Conservation (phyloP, 768 basidiomycete genomes). For the Tylopilus cervinicoccineus region DNA sequence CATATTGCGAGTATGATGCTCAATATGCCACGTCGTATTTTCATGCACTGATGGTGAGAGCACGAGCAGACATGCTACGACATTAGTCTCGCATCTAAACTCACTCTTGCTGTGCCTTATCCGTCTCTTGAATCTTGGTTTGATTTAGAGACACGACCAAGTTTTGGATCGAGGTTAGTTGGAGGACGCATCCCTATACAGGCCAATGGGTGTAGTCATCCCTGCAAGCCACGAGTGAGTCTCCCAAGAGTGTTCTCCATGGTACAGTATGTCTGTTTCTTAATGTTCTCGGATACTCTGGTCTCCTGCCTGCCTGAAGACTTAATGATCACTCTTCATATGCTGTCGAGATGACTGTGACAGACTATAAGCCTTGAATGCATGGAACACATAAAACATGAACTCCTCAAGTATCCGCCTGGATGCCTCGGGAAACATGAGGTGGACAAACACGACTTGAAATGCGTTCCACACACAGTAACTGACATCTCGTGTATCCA, state of each 20-base stretch:
- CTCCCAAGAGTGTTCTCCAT: neutral
- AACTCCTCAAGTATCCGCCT: constrained; percentile 18
- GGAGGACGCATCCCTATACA: no score
- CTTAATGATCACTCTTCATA: constrained; percentile 1
- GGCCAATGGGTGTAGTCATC: neutral
- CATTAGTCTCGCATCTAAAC: no score
- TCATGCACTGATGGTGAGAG: no score
- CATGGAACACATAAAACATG: constrained; percentile 13
- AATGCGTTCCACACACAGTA: constrained; percentile 16
- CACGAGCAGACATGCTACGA: no score
- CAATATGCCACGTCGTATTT: no score
- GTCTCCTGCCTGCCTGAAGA: neutral
- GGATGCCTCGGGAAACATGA: constrained; percentile 20
- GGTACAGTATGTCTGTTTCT: neutral
- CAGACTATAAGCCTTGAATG: neutral
- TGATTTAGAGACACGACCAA: no score
- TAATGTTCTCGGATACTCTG: neutral
- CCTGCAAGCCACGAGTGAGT: neutral
- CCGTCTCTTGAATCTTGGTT: no score
- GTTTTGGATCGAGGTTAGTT: no score
- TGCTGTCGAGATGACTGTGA: neutral
- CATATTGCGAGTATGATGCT: no score
- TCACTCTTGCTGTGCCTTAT: no score
- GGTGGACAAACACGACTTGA: constrained; percentile 13
- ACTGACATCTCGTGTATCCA: no score